phyloP scores from a whole-genome alignment of 139 green algal genomes.

The Choricystis sp. region DNA sequence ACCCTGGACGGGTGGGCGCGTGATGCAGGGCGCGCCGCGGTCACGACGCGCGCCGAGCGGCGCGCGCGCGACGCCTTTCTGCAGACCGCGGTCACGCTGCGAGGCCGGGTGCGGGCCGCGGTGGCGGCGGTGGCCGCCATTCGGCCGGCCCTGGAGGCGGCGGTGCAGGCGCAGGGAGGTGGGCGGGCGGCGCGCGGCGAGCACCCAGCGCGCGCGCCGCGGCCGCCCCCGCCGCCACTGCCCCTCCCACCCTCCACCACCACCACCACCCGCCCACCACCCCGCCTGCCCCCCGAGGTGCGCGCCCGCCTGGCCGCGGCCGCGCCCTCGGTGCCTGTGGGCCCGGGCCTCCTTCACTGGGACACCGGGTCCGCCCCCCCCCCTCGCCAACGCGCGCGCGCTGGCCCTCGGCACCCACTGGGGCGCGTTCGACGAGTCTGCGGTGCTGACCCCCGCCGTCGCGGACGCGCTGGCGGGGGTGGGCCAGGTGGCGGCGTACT shows the following conservation, averaged over 20 bases:
- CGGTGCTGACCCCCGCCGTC: not conserved
- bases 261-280: not conserved
- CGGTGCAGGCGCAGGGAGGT: too few species aligned
- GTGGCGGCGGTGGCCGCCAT: not conserved
- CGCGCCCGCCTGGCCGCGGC: not conserved
- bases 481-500: not conserved
- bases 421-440: not conserved
- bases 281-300: not conserved
- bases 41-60: not conserved
- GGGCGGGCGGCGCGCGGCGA: not conserved
- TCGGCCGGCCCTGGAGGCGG: not conserved
- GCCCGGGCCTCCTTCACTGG: not conserved
- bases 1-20: not conserved
- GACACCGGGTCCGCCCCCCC: not conserved
- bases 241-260: not conserved
- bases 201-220: not conserved
- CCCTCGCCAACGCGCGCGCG: too few species aligned
- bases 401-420: not conserved
- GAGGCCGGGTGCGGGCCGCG: not conserved
- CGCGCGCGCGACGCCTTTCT: not conserved
- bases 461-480: not conserved
- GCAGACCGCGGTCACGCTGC: too few species aligned
- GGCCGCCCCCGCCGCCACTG: too few species aligned
- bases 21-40: not conserved
- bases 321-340: not conserved